Base-by-base conservation (phyloP, 176 grass and related monocot genomes). In the Pontederia paniculata region DNA sequence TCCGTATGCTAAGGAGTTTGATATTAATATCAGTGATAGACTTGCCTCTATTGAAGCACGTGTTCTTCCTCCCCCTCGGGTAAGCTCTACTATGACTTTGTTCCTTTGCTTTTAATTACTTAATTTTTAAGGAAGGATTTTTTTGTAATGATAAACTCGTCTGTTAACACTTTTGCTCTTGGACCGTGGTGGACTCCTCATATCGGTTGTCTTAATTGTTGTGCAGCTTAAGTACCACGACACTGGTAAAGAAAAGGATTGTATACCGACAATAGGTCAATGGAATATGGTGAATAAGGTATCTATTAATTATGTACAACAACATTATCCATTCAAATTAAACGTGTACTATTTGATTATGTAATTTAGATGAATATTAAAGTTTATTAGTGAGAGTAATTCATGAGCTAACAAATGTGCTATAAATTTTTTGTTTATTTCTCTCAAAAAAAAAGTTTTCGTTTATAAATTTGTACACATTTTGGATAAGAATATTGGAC, bases 251-350 rank as follows among this genome's bases (percentile, higher is more conserved):
- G 85, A 89, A 74, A 89, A 84, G 70, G 84, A 96, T 81, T 88
- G 88, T 31, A 73, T 83, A 56, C 91, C 91, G 50, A 96, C 76
- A 66, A 44, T 96, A 55, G 91, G 85, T 50, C 85, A 89, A 59
- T 96, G 90, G 90, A 96, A 96, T 67, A 96, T 96, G 90, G 89
- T 89, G 85, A 86, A 96, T 45, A 96, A 96, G 85, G 90, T 96
- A 81, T 18, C 17, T 7, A 28, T 23, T 10, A 43, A 11, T 60
- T 45, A 66, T 31, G 25, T 42, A 14, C 62, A 16, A 23, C 15
- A 49, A 3, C 58, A 63, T 41, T 17, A 17, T 63, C 23, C 44
- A 9, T n/a, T 64, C 53, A 23, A 69, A 51, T 21, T 15, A 44
- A 37, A 48, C 17, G 23, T 9, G 8, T n/a, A 62, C 52, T 9